Percentiles rank a stretch among this genome's conserved stretches.
Evolutionary conservation across 2,329 filamentous ascomycete species (phyloP).

Genomic region (Xylariaceae sp.): DNA sequence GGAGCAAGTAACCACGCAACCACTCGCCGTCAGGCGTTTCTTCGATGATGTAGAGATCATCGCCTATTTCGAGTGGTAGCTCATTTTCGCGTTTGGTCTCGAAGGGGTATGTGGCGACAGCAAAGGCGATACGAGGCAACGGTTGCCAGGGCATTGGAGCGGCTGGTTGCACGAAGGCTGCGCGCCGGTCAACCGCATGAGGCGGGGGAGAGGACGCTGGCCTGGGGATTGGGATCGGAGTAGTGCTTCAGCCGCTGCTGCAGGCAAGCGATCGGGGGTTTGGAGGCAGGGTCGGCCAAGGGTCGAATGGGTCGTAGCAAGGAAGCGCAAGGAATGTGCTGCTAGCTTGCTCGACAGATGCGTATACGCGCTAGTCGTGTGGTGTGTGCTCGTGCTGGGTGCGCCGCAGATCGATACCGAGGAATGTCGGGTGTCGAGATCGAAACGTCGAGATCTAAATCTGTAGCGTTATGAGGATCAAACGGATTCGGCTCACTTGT

Average conservation of each 20-base stretch:
- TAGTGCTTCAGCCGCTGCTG: constrained; percentile 13
- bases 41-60: constrained; percentile 98
- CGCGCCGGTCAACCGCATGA: constrained; percentile 33
- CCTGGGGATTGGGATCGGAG: constrained; percentile 8
- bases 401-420: constrained; percentile 1
- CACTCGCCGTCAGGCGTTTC: constrained; percentile 88
- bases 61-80: constrained; percentile 92
- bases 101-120: constrained; percentile 93
- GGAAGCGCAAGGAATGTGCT: neutral
- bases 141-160: constrained; percentile 88
- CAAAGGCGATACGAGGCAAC: constrained; percentile 94
- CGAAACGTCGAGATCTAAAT: constrained; percentile 6
- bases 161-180: constrained; percentile 29
- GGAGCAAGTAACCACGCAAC: constrained; percentile 92
- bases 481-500: constrained; percentile 12
- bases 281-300: neutral
- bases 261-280: constrained; percentile 14
- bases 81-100: constrained; percentile 80
- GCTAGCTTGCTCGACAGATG: neutral
- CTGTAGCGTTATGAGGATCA: constrained; percentile 3
- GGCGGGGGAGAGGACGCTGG: constrained; percentile 15
- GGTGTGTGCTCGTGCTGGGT: neutral
- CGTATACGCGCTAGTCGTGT: neutral
- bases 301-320: constrained; percentile 7
- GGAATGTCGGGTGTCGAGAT: constrained; percentile 1